Base-by-base conservation (phyloP, 148 eudicot genomes). In the Linanthus parryae region DNA sequence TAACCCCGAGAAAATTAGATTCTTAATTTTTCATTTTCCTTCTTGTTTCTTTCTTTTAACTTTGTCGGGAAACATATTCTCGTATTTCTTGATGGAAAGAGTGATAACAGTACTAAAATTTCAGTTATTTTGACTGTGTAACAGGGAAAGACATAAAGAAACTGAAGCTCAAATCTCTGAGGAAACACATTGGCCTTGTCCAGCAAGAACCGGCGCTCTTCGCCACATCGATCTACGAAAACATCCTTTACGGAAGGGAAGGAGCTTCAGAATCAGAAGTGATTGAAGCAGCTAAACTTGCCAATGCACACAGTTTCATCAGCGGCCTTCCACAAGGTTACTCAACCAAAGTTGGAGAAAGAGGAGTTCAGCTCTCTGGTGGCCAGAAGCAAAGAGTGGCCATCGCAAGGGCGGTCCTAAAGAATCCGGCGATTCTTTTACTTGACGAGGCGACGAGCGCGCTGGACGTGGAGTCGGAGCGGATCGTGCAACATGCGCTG, bases 311-410 rank as follows among this genome's bases (percentile, higher is more conserved):
- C 52, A 70, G 70, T 42, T 94, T 84, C 82, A 84, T 94, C 19
- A 94, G 99, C 24, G 56, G 76, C 45, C 99, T 94, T 52, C 96
- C 99, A 0, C 85, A 94, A 54, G 99, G 99, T 54, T 94, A 94
- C 80, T 79, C 78, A 6, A 94, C 99, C 14, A 82, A 62, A 61
- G 99, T 94, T 7, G 99, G 99, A 3, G 95, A 94, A 37, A 58
- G 96, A 72, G 99, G 99, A 26, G 80, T 94, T 3, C 95, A 94
- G 48, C 73, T 94, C n/a, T 88, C 99, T 0, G 99, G 96, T 8
- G 99, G 99, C 3, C 99, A 92, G 34, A 92, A 88, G 74, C 99
- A 92, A 66, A 71, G 99, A 53, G 96, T 92, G 5, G 99, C 99
- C 50, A 94, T 94, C 7, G 96, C 99, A 4, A 70, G 99, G 59